Percentiles rank a stretch among this genome's conserved stretches.
phyloP scores from a whole-genome alignment of 176 grass and related monocot species.

The Calamus simplicifolius region DNA sequence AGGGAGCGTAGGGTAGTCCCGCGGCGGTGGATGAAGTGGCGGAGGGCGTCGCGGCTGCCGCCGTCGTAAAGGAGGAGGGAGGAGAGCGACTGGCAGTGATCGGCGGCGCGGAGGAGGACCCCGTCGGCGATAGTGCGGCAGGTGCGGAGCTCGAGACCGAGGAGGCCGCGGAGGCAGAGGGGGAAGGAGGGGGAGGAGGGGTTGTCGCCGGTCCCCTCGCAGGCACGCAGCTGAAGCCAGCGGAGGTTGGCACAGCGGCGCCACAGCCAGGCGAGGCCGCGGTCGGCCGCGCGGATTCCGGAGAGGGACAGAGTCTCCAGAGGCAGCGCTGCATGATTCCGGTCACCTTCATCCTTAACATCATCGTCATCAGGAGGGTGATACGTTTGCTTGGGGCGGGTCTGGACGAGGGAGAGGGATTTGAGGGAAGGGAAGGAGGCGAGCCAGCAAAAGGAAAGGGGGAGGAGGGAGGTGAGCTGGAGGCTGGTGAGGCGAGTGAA shows the following conservation, averaged over 20 bases:
- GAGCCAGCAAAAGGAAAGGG: constrained; percentile 56
- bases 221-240: constrained; percentile 77
- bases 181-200: constrained; percentile 35
- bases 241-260: constrained; percentile 38
- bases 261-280: constrained; percentile 72
- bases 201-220: constrained; percentile 66
- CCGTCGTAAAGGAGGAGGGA: constrained; percentile 85
- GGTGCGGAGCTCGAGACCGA: constrained; percentile 72
- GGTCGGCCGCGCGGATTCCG: constrained; percentile 51
- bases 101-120: constrained; percentile 68
- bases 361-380: constrained; percentile 3
- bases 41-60: constrained; percentile 64
- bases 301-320: constrained; percentile 66
- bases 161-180: constrained; percentile 33
- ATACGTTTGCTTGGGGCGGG: constrained; percentile 16
- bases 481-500: constrained; percentile 51
- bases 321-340: constrained; percentile 17
- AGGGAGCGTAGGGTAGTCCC: constrained; percentile 46
- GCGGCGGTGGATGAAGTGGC: constrained; percentile 68
- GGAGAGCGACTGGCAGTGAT: constrained; percentile 40
- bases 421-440: constrained; percentile 43
- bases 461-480: constrained; percentile 45
- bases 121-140: constrained; percentile 74
- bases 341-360: constrained; percentile 1
- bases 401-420: constrained; percentile 62